Base-by-base conservation (phyloP, 2,329 filamentous ascomycete species). In the Trichothecium roseum region DNA sequence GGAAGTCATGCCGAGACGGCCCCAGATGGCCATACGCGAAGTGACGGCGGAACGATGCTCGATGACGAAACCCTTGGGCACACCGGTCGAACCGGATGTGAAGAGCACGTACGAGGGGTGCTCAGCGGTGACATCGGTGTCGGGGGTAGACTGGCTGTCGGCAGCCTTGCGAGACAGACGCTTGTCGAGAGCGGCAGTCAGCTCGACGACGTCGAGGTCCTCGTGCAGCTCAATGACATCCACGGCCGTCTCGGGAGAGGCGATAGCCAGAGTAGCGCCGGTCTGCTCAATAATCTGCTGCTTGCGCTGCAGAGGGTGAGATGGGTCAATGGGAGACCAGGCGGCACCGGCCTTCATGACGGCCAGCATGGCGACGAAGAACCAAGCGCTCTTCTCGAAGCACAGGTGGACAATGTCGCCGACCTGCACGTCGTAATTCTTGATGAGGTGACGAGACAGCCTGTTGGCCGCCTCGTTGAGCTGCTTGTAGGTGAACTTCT, bases 401-500 rank as follows among this genome's bases (percentile, higher is more conserved):
- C 32, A 40, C 8, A 40, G 13, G 5, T 24, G 32, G 8, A 41
- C 30, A 8, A 30, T n/a, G 13, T 18, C 26, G 14, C 30, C 35
- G 2, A 12, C 13, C 17, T 18, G 18, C 2, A 32, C 32, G n/a
- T 24, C 27, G 14, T 28, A 16, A 10, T 28, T 41, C 6, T 45
- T 41, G 15, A 48, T 36, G 1, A 67, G 49, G 37, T 56, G 45
- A 12, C 44, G 44, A 5, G 62, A 62, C n/a, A 66, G 49, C 1
- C 47, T 39, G 27, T 55, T 56, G 1, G 63, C 63, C n/a, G 54
- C 46, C 1, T 42, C 39, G 30, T 64, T 56, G 3, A 64, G 46
- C 17, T 65, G 52, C 30, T 47, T 37, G 37, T 64, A 66, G 7
- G 60, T 62, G 37, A 63, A 54, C 33, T 47, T 41, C 14, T 62